Percentiles rank a stretch among this genome's conserved stretches.
Conservation (phyloP, 768 basidiomycete species). For the Rhizopogon vulgaris region DNA sequence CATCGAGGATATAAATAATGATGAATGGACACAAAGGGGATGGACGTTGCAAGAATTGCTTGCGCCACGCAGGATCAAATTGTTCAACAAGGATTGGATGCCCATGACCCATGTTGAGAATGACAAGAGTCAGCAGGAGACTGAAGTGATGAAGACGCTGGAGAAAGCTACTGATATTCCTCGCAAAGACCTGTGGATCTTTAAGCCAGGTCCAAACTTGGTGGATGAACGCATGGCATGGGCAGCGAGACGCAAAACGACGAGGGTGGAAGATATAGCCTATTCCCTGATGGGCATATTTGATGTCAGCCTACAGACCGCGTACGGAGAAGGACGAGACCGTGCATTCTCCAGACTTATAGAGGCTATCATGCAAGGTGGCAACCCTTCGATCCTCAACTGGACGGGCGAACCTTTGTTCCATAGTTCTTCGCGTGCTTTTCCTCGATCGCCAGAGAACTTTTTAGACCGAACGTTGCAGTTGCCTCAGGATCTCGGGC, state of each 20-base stretch:
- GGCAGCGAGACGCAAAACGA: conserved; percentile 9
- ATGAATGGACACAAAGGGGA: conserved; percentile 11
- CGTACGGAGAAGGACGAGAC: conserved; percentile 8
- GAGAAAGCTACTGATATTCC: neutral
- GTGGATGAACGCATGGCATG: conserved; percentile 1
- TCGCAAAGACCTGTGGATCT: neutral
- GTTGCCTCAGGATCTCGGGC: too few relatives aligned
- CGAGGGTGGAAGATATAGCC: conserved; percentile 5
- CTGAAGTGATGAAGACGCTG: neutral
- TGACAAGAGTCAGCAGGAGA: neutral
- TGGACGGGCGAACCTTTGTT: too few relatives aligned
- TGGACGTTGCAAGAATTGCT: too few relatives aligned
- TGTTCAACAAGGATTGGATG: too few relatives aligned
- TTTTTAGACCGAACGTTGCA: too few relatives aligned
- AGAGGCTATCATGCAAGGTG: neutral
- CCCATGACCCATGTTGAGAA: neutral
- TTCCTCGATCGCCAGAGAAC: too few relatives aligned
- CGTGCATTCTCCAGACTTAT: neutral
- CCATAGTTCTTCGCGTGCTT: too few relatives aligned
- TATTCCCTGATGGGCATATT: conserved; percentile 8
- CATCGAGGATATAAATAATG: conserved; percentile 16
- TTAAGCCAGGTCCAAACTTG: neutral
- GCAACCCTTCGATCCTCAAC: neutral
- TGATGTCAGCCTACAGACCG: conserved; percentile 2
- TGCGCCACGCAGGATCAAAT: too few relatives aligned